Evolutionary conservation across 2,329 filamentous ascomycete genomes (phyloP), one percentile per base, ranked within the genome.

Genomic region (Paramyrothecium roridum): DNA sequence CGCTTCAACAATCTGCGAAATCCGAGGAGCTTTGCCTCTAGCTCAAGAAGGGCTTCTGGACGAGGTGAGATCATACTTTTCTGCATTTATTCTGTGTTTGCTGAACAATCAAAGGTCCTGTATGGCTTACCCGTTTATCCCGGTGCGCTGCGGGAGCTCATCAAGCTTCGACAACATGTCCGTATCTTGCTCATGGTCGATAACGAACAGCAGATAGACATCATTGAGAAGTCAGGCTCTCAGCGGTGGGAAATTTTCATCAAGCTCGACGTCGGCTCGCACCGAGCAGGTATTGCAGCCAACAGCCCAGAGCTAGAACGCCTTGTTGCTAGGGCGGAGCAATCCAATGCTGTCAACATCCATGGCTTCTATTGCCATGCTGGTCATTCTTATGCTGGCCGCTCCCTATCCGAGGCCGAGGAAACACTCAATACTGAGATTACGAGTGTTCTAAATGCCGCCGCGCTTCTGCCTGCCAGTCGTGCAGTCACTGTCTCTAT

Each of bases 41-140:
- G 75, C 67, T 0, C 58, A 71, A 45, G 73, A 76, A 46, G 75
- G 73, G 0, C 58, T 73, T 3, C 58, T 77, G 1, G 68, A 76
- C 16, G 73, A 76, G 62, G 73, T 75, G 55, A 46, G 54, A n/a
- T 55, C 13, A 33, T 4, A 30, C 23, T 13, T 3, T 17, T 7
- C 34, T 17, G 4, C 10, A n/a, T n/a, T n/a, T 1, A 50, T 2
- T 20, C 10, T 30, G 26, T 2, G 3, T 40, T 30, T 30, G 26
- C 26, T 30, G 26, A 30, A n/a, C 2, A 13, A n/a, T 10, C 19
- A 3, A 50, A 11, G 19, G 3, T 8, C 22, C 63, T 76, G 8
- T 77, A 76, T 45, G 71, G 74, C 16, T 60, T 77, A 6, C 74
- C 74, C n/a, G 58, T 76, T 48, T 70, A 70, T 45, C 67, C 70